These are phyloP conservation scores for Russula emetica DNA, from an alignment of 768 basidiomycete species.

Conservation along the genomic window DNA sequence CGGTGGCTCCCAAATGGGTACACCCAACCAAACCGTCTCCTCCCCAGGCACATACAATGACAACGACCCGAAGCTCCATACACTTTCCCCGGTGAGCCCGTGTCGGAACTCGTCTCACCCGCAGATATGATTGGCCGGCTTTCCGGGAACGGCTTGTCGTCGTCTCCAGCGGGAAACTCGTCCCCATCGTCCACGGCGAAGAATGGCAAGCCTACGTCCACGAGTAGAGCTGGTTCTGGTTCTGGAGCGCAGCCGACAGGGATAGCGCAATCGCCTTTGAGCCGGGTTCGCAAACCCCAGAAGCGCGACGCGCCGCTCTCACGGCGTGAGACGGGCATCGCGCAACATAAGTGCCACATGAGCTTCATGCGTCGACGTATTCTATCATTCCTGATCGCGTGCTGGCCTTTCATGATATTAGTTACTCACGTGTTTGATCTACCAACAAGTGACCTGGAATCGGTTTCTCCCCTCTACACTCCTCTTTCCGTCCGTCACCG, in stretches of 20 bases:
- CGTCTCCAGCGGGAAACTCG: background rate
- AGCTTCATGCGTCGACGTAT: constrained; percentile 16
- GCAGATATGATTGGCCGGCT: background rate
- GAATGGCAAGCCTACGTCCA: background rate
- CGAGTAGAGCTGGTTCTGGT: background rate
- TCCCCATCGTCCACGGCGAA: background rate
- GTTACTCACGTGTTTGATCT: background rate
- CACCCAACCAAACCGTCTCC: constrained; percentile 56
- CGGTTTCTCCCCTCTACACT: background rate
- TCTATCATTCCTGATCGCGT: constrained; percentile 4
- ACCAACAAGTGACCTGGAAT: background rate
- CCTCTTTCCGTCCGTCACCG: background rate
- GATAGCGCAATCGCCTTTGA: background rate
- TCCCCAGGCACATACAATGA: no score
- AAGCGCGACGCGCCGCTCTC: no score
- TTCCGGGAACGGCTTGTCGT: background rate
- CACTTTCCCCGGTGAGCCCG: constrained; percentile 22
- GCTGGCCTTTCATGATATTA: background rate
- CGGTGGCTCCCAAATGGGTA: no score
- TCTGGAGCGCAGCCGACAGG: background rate
- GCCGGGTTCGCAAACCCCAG: constrained; percentile 1
- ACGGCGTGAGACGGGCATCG: background rate
- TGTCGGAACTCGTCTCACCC: constrained; percentile 26
- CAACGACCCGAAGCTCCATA: no score
- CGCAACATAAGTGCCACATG: constrained; percentile 6